Evolutionary conservation across 805 yeast genomes (phyloP).

Genomic region (Starmerella bombicola): DNA sequence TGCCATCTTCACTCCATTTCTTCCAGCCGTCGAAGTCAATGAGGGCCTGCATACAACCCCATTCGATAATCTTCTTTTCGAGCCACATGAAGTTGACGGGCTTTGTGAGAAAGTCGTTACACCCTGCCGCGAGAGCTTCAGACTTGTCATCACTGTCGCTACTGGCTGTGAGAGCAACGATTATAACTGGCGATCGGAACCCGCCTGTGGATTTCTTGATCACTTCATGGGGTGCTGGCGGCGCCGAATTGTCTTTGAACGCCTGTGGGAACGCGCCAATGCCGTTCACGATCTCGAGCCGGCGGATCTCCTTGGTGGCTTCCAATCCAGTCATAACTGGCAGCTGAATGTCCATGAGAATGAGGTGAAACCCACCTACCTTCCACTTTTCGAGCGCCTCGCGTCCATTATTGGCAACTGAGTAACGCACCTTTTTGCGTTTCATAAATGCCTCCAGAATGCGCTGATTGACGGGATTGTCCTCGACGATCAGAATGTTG

Average conservation of each 20-base stretch:
- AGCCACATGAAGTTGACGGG: conserved; percentile 94
- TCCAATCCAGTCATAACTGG: conserved; percentile 95
- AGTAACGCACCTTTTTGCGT: conserved; percentile 70
- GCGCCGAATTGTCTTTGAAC: conserved; percentile 25
- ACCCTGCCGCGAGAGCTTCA: conserved; percentile 90
- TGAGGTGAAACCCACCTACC: conserved; percentile 85
- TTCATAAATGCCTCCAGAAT: conserved; percentile 80
- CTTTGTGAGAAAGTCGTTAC: conserved; percentile 90
- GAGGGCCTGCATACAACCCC: conserved; percentile 99
- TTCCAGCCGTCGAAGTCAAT: conserved; percentile 91
- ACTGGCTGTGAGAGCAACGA: conserved; percentile 92
- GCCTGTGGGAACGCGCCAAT: conserved; percentile 49
- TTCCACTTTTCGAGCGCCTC: conserved; percentile 94
- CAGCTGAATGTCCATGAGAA: conserved; percentile 91
- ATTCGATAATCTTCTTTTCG: conserved; percentile 75
- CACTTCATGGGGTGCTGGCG: conserved; percentile 18
- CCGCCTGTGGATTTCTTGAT: conserved; percentile 30
- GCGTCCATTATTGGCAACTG: conserved; percentile 82
- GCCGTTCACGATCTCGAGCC: conserved; percentile 64
- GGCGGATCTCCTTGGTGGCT: conserved; percentile 82
- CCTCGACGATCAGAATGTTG: conserved; percentile 88
- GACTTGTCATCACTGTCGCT: conserved; percentile 74
- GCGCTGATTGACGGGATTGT: conserved; percentile 84
- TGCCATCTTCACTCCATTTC: conserved; percentile 26
- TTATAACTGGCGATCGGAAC: conserved; percentile 88